Conservation (phyloP, 1,284 basidiomycete species). For the Hypsizygus ulmarius region DNA sequence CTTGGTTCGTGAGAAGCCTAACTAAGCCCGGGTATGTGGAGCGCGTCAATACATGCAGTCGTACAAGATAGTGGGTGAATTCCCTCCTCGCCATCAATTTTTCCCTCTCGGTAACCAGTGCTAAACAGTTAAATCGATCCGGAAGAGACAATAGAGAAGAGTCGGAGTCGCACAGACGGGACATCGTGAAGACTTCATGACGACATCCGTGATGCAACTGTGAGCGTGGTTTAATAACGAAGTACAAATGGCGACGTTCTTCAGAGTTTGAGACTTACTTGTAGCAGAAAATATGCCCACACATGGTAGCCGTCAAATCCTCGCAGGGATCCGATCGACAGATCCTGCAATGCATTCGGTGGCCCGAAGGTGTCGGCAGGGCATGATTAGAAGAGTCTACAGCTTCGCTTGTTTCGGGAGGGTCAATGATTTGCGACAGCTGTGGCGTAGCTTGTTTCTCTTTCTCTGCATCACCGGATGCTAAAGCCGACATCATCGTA, state of each 20-base stretch:
- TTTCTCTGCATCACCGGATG: too few species aligned
- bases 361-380: background rate
- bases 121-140: conserved; percentile 5
- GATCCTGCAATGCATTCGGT: conserved; percentile 41
- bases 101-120: background rate
- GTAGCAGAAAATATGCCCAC: conserved; percentile 58
- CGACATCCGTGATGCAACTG: conserved; percentile 48
- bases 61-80: background rate
- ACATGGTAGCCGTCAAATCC: conserved; percentile 51
- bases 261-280: conserved; percentile 39
- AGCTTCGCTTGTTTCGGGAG: background rate
- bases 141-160: conserved; percentile 48
- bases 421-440: background rate
- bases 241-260: background rate
- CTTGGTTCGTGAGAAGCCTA: too few species aligned
- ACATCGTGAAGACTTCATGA: conserved; percentile 44
- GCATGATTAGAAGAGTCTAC: background rate
- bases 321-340: conserved; percentile 43
- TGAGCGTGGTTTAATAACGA: background rate
- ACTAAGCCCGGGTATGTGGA: too few species aligned
- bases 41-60: background rate
- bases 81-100: background rate
- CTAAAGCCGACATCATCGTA: too few species aligned
- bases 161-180: conserved; percentile 47
- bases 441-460: too few species aligned